phyloP scores from a whole-genome alignment of 2,329 filamentous ascomycete species.

The Apiospora rasikravindrae region DNA sequence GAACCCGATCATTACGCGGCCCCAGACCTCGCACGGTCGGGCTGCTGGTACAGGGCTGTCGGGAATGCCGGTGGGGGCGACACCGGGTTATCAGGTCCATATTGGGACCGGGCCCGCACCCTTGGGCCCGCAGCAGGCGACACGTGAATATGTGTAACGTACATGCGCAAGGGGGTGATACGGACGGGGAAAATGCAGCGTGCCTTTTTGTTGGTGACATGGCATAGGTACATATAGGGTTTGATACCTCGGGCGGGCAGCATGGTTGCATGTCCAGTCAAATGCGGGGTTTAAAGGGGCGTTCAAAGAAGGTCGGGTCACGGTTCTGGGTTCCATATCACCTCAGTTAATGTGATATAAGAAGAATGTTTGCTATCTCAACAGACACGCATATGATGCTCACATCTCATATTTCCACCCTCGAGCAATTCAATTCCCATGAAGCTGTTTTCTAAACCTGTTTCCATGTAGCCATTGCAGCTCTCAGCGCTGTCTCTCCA shows the following conservation, averaged over 20 bases:
- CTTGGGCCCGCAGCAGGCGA: conserved; percentile 19
- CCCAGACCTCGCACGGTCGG: neutral
- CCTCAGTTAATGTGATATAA: neutral
- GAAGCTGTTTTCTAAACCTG: no score
- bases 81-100: conserved; percentile 11
- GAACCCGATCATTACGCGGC: neutral
- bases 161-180: neutral
- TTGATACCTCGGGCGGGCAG: neutral
- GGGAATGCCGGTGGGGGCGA: conserved; percentile 13
- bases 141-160: conserved; percentile 22
- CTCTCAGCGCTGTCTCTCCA: neutral
- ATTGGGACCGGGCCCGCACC: neutral
- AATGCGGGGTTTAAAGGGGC: neutral
- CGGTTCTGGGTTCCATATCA: neutral
- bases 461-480: neutral
- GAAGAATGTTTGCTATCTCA: neutral
- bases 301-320: neutral
- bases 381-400: neutral
- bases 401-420: no score
- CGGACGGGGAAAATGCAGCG: neutral
- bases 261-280: neutral
- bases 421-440: neutral
- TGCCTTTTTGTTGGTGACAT: conserved; percentile 5
- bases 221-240: neutral
- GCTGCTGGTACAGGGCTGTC: neutral